Base-by-base conservation (phyloP, 352 stramenopile species). In the Globisporangium perplexum region DNA sequence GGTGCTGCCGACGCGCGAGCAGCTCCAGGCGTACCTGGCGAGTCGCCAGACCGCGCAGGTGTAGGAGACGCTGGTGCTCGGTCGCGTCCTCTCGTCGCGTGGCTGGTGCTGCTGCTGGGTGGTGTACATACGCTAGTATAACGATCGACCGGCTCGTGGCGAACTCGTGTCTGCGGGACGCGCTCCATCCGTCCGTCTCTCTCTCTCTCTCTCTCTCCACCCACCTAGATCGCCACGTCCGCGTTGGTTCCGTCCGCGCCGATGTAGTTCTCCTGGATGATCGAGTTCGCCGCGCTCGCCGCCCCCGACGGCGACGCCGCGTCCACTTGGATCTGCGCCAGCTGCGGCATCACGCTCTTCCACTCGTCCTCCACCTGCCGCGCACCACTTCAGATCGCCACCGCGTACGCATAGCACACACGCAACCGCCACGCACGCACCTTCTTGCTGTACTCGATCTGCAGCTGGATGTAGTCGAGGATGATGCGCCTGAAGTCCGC, bases 401-500 rank as follows among this genome's bases (percentile, higher is more conserved):
- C n/a, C n/a, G n/a, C n/a, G n/a, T n/a, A n/a, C n/a, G n/a, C n/a
- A 47, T 6, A 43, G 10, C 15, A 18, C 7, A 41, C 26, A 28
- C 17, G 30, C 23, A 23, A 10, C 11, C 23, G 11, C 5, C 26
- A 24, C 11, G 31, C 7, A 46, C 55, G 3, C 24, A 93, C 86
- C 67, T 91, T 86, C 58, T 97, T 95, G 71, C 97, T 98, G 77
- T 98, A 98, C 56, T 97, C 86, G 57, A 98, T 97, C 67, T 99
- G 93, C 66, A 98, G 85, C 52, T 97, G 81, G 62, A 98, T 97
- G 74, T 98, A 99, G 44, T 98, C 91, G 57, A 98, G 72, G 17
- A 99, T 90, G 52, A 97, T 97, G 44, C 83, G 79, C 59, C 97
- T 96, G 62, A 99, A 98, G 58, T 99, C 96, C 7, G 86, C 82